These are phyloP conservation scores for Orbilia quercus DNA, from an alignment of 2,329 filamentous ascomycete species.

Conservation along the genomic window DNA sequence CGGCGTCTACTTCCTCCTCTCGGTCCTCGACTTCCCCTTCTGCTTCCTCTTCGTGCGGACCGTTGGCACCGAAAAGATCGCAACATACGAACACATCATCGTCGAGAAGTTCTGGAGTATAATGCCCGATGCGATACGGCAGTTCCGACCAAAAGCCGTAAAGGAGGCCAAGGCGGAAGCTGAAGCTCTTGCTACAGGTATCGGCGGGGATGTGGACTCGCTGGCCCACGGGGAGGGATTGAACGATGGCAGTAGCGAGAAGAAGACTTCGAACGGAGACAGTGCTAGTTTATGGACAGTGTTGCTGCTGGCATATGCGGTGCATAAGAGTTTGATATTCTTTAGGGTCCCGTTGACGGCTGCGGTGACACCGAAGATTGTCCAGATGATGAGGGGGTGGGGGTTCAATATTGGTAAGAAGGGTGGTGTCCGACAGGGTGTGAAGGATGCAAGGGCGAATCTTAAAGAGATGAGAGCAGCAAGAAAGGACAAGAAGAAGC, in stretches of 20 bases:
- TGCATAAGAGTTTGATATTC: conserved; percentile 94
- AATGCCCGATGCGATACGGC: conserved; percentile 70
- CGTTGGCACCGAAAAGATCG: conserved; percentile 87
- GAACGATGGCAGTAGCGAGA: conserved; percentile 63
- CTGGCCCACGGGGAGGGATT: conserved; percentile 69
- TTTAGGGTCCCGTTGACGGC: conserved; percentile 91
- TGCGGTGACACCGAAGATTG: conserved; percentile 91
- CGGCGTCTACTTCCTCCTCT: conserved; percentile 87
- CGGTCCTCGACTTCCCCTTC: conserved; percentile 90
- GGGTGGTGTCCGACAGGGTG: conserved; percentile 63
- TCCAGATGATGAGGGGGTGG: conserved; percentile 85
- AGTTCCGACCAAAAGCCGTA: conserved; percentile 57
- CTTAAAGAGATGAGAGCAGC: conserved; percentile 34
- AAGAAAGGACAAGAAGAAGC: conserved; percentile 21
- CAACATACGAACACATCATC: conserved; percentile 76
- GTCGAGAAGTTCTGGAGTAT: conserved; percentile 71
- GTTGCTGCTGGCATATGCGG: conserved; percentile 90
- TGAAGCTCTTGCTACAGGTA: conserved; percentile 64
- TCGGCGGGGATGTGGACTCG: conserved; percentile 71
- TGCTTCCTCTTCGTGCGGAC: conserved; percentile 88
- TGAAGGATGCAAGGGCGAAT: conserved; percentile 38
- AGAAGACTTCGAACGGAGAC: conserved; percentile 61
- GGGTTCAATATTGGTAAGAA: conserved; percentile 94
- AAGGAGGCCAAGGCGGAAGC: conserved; percentile 58
- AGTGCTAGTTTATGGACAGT: conserved; percentile 76